Base-by-base conservation (phyloP, 768 basidiomycete genomes). In the Rossbeevera mucosa region DNA sequence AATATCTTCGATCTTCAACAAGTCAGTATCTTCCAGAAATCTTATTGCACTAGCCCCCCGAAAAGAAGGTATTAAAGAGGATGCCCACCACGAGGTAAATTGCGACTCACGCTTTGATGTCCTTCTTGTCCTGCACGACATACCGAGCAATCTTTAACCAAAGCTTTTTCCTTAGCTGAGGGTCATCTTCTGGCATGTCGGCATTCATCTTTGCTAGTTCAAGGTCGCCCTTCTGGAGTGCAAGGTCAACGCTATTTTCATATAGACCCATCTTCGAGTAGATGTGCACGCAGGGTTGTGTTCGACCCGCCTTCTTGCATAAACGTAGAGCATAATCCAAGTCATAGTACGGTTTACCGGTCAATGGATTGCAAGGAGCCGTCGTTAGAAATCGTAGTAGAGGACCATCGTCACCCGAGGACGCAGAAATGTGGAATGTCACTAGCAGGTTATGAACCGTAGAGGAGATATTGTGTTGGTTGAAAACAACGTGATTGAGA, bases 71-170 rank as follows among this genome's bases (percentile, higher is more conserved):
- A 13, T 36, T 61, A 12, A 55, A 28, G 7, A 7, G 31, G 6
- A 20, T 14, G n/a, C 16, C 22, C 14, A n/a, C n/a, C 5, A 38
- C 42, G 20, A 44, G 9, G 14, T 8, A 26, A 5, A 40, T 50
- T 52, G 29, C 20, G 24, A 80, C 94, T 59, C 70, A 96, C 96
- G 91, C 84, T 76, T 96, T 95, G 70, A 99, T 95, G 59, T 98
- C 96, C 64, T 94, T 88, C 76, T 96, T 91, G 71, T 97, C 92
- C 64, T 95, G 93, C 13, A 99, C 94, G 40, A 98, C 94, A 71
- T 94, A 94, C 57, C 88, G 88, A n/a, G 96, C 96, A 59, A 98
- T 93, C 75, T 97, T 98, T 48, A 99, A 74, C 96, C 96, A 99
- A 48, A 99, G 74, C 69, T 93, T 94, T 76, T 95, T 98, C 55